A percentile compares a stretch with the other conserved stretches of the same genome.
These are phyloP conservation scores for Rhodotorula kratochvilovae DNA, from an alignment of 768 basidiomycete species.

Conservation along the genomic window DNA sequence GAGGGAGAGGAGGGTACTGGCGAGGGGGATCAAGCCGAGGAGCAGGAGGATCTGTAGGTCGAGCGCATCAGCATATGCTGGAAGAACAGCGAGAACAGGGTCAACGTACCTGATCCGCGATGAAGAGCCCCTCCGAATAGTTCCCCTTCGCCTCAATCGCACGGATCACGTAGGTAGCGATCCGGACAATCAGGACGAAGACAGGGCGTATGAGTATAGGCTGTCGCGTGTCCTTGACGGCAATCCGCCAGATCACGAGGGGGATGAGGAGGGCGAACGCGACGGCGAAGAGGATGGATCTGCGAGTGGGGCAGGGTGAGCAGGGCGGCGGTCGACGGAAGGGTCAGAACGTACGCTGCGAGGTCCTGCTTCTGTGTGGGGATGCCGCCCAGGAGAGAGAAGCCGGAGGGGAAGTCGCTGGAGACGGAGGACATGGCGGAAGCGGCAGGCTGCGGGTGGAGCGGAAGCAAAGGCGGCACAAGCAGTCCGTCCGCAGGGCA, in stretches of 20 bases:
- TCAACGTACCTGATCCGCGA: slow-evolving; percentile 13
- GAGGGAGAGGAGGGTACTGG: slow-evolving; percentile 1
- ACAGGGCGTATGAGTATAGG: slow-evolving; percentile 8
- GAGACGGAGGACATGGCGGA: background rate
- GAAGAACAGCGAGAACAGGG: background rate
- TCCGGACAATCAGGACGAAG: background rate
- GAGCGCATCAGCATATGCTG: background rate
- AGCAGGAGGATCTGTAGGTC: slow-evolving; percentile 13
- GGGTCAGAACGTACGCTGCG: slow-evolving; percentile 23
- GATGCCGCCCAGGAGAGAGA: slow-evolving; percentile 23
- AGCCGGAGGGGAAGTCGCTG: background rate
- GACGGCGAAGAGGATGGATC: slow-evolving; percentile 25
- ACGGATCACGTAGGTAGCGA: slow-evolving; percentile 13
- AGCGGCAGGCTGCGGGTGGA: background rate
- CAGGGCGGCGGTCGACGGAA: too few relatives aligned
- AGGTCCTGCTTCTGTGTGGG: slow-evolving; percentile 16
- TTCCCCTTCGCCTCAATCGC: slow-evolving; percentile 44
- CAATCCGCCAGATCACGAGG: background rate
- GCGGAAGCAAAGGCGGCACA: background rate
- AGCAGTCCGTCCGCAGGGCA: too few relatives aligned
- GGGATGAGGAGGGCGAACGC: slow-evolving; percentile 3
- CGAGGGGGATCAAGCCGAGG: slow-evolving; percentile 12
- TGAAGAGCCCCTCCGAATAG: slow-evolving; percentile 1
- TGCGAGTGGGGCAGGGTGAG: background rate
- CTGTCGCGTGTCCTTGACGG: background rate